Evolutionary conservation across 2,329 filamentous ascomycete genomes (phyloP).

Genomic region (Hysterium pulicare): DNA sequence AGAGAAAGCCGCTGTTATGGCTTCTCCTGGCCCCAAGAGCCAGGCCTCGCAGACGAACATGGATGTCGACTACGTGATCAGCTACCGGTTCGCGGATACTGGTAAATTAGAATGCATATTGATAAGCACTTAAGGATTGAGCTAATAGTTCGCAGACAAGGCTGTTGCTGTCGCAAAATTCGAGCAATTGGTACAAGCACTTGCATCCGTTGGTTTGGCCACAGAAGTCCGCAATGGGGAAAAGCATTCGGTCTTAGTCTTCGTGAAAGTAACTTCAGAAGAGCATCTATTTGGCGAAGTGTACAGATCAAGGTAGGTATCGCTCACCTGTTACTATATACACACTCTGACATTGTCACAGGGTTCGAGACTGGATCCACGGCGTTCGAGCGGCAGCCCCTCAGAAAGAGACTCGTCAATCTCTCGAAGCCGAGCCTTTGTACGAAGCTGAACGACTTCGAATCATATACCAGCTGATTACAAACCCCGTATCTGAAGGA

Average conservation of each 20-base stretch:
- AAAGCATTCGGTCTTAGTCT: conserved; percentile 72
- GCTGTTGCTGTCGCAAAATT: conserved; percentile 71
- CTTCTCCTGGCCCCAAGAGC: conserved; percentile 25
- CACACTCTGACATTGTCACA: conserved; percentile 26
- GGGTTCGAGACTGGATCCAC: conserved; percentile 91
- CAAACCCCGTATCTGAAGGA: conserved; percentile 45
- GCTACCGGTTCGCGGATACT: conserved; percentile 68
- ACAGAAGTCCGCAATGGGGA: conserved; percentile 84
- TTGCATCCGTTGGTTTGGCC: conserved; percentile 76
- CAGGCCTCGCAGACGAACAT: conserved; percentile 52
- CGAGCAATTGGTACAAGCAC: conserved; percentile 69
- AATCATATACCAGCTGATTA: conserved; percentile 75
- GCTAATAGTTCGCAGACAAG: conserved; percentile 52
- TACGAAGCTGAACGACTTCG: conserved; percentile 85
- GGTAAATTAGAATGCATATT: conserved; percentile 47
- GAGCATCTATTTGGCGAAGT: conserved; percentile 74
- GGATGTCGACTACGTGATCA: conserved; percentile 84
- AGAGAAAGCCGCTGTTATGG: conserved; percentile 27
- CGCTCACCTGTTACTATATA: background rate
- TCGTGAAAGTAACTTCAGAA: conserved; percentile 74
- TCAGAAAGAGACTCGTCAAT: conserved; percentile 64
- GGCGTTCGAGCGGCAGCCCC: conserved; percentile 78
- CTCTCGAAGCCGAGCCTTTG: conserved; percentile 70
- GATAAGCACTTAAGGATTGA: conserved; percentile 7
- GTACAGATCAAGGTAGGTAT: conserved; percentile 67